Evolutionary conservation across 495 filamentous ascomycete species (phyloP).

Genomic region (Penicillium egyptiacum): DNA sequence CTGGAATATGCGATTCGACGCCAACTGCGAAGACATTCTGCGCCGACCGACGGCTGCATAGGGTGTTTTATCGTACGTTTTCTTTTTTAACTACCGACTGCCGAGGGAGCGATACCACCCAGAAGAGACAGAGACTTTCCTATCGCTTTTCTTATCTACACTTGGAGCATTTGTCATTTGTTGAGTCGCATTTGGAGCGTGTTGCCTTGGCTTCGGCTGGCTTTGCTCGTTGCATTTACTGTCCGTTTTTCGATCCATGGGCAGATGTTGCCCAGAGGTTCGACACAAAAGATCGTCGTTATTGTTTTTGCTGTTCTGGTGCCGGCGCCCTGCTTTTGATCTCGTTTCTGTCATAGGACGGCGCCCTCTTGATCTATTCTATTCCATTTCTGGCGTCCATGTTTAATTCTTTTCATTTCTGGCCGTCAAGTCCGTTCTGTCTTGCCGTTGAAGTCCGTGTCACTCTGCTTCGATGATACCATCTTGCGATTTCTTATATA

Average conservation of each 20-base stretch:
- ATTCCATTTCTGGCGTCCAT: constrained; percentile 27
- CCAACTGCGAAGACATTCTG: constrained; percentile 92
- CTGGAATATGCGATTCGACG: constrained; percentile 94
- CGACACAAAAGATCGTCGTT: constrained; percentile 24
- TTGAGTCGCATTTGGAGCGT: constrained; percentile 35
- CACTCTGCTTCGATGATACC: constrained; percentile 46
- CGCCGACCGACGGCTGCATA: constrained; percentile 43
- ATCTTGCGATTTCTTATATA: constrained; percentile 37
- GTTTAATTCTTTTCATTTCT: constrained; percentile 23
- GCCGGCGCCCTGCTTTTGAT: constrained; percentile 27
- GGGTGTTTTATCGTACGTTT: background rate
- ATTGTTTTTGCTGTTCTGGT: constrained; percentile 17
- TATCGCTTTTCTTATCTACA: constrained; percentile 12
- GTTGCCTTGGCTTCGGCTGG: constrained; percentile 30
- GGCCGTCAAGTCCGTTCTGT: constrained; percentile 16
- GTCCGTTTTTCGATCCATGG: constrained; percentile 16
- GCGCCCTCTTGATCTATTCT: constrained; percentile 26
- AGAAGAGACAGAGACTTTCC: constrained; percentile 11
- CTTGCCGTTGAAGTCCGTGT: constrained; percentile 31
- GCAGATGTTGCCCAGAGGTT: constrained; percentile 20
- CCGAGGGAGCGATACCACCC: constrained; percentile 7
- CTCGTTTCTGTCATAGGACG: constrained; percentile 30
- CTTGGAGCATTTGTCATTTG: constrained; percentile 26
- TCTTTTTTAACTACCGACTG: background rate
- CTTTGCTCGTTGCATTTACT: constrained; percentile 26